Conservation (phyloP, 352 stramenopile genomes). For the Achlya hypogyna region DNA sequence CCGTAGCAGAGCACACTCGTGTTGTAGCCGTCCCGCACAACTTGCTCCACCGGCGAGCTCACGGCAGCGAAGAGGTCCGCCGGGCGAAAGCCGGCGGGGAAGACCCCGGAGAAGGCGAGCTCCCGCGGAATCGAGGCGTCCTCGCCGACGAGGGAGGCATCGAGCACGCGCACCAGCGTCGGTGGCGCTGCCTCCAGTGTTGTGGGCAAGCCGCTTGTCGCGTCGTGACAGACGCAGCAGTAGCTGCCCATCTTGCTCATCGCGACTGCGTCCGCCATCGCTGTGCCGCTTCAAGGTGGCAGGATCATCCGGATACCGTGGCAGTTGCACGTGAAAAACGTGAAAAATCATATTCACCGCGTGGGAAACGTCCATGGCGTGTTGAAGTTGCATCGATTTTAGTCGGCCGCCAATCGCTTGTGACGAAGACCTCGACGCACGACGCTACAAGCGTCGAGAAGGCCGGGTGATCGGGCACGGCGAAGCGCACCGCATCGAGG, state of each 20-base stretch:
- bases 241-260: constrained; percentile 18
- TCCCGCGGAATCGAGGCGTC: neutral
- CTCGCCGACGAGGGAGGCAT: neutral
- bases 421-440: no score
- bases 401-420: no score
- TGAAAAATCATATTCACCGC: no score
- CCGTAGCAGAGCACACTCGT: constrained; percentile 16
- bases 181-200: neutral
- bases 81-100: constrained; percentile 4
- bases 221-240: constrained; percentile 13
- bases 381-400: no score
- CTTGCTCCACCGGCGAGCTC: neutral
- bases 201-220: neutral
- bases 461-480: no score
- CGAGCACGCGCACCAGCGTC: neutral
- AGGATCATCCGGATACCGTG: neutral
- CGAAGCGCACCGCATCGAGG: no score
- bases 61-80: constrained; percentile 1
- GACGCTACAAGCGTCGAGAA: no score
- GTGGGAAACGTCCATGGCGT: no score
- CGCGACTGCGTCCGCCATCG: neutral
- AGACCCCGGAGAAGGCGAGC: constrained; percentile 8
- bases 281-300: neutral
- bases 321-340: neutral
- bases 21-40: constrained; percentile 12